Evolutionary conservation across 192 early-diverging fungal genomes (phyloP).

Genomic region (Spizellomyces sp.): DNA sequence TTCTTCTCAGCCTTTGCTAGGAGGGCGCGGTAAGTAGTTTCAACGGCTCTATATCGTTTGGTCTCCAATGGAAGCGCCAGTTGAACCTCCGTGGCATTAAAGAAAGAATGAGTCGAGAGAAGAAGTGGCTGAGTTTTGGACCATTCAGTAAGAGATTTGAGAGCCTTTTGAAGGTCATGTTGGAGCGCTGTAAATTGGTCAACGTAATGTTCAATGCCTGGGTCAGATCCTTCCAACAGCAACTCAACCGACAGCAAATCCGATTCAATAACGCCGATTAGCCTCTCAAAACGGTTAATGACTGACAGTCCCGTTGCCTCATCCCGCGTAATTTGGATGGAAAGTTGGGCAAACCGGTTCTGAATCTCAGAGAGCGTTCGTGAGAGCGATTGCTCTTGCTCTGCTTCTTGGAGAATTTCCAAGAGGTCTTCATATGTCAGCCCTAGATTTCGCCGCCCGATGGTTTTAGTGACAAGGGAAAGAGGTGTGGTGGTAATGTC

Average conservation of each 20-base stretch:
- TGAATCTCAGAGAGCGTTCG: not conserved
- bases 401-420: slow-evolving; percentile 4
- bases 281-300: not conserved
- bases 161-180: not conserved
- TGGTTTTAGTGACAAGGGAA: slow-evolving; percentile 3
- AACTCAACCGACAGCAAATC: slow-evolving; percentile 12
- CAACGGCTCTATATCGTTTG: slow-evolving; percentile 12
- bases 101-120: slow-evolving; percentile 22
- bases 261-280: slow-evolving; percentile 21
- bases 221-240: slow-evolving; percentile 4
- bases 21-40: slow-evolving; percentile 14
- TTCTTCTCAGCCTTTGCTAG: slow-evolving; percentile 15
- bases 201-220: slow-evolving; percentile 4
- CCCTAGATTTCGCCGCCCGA: not conserved
- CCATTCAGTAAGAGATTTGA: slow-evolving; percentile 19
- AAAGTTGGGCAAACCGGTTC: not conserved
- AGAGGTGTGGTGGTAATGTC: not conserved
- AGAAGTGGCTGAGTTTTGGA: slow-evolving; percentile 28
- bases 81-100: slow-evolving; percentile 18
- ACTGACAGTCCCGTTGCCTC: not conserved
- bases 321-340: not conserved
- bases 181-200: slow-evolving; percentile 4
- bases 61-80: slow-evolving; percentile 18
- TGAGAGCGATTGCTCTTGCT: not conserved
- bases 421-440: not conserved